These are phyloP conservation scores for Colletotrichum chrysophilum DNA, from an alignment of 2,329 filamentous ascomycete genomes.

Conservation along the genomic window DNA sequence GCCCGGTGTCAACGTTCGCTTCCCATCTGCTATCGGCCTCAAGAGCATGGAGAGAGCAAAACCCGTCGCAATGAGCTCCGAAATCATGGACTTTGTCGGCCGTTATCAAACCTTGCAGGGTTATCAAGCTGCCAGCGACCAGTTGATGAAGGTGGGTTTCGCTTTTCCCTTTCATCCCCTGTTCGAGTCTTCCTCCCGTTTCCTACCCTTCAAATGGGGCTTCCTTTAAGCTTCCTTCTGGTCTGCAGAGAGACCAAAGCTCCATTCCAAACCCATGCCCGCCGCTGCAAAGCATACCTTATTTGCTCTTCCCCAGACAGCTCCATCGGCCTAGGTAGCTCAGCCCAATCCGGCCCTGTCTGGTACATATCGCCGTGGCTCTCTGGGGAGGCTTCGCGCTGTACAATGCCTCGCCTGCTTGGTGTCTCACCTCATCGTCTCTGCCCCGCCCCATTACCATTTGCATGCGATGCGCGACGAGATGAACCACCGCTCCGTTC, in stretches of 20 bases:
- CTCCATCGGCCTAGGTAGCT: neutral
- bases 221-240: neutral
- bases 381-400: neutral
- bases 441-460: neutral
- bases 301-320: neutral
- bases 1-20: neutral
- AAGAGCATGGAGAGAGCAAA: slow-evolving; percentile 2
- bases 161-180: neutral
- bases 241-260: slow-evolving; percentile 5
- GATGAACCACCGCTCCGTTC: neutral
- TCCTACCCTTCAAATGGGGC: neutral
- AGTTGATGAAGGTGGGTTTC: slow-evolving; percentile 51
- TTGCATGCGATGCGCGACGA: neutral
- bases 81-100: slow-evolving; percentile 50
- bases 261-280: neutral
- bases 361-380: neutral
- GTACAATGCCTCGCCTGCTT: neutral
- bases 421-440: neutral
- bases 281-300: neutral
- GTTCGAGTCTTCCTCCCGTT: neutral
- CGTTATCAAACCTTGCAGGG: slow-evolving; percentile 50
- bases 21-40: slow-evolving; percentile 7
- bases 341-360: neutral
- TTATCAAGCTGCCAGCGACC: slow-evolving; percentile 45
- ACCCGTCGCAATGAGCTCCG: slow-evolving; percentile 29